Conservation (phyloP, 192 early-diverging fungal genomes). For the Backusella circina region DNA sequence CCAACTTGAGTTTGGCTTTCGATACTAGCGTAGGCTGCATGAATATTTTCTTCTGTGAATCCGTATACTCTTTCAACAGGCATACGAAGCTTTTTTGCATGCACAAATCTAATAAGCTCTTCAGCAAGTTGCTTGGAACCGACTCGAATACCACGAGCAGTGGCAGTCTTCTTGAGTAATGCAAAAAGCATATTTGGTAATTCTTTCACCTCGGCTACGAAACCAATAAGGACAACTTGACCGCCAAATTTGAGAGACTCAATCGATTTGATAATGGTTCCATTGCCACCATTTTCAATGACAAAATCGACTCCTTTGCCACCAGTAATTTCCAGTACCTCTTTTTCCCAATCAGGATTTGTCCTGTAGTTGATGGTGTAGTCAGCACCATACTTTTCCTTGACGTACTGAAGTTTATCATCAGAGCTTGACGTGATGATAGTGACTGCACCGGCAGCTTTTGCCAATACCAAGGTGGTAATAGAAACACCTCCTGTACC, state of each 20-base stretch:
- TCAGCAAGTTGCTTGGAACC: conserved; percentile 10
- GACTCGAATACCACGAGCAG: conserved; percentile 8
- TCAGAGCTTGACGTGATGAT: conserved; percentile 19
- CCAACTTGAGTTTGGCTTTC: conserved; percentile 9
- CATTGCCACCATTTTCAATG: conserved; percentile 14
- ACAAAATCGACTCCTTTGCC: conserved; percentile 10
- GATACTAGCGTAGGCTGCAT: conserved; percentile 4
- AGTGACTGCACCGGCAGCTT: conserved; percentile 10
- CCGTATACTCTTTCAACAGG: neutral
- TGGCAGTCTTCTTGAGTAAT: neutral
- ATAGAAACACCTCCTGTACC: conserved; percentile 18
- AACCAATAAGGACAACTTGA: conserved; percentile 4
- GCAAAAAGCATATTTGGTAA: neutral
- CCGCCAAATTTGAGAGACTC: neutral
- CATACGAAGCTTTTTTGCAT: conserved; percentile 8
- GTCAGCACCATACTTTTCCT: neutral
- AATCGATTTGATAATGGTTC: conserved; percentile 14
- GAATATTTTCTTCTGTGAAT: neutral
- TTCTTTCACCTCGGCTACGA: conserved; percentile 2
- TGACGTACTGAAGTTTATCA: conserved; percentile 1
- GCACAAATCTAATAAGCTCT: conserved; percentile 9
- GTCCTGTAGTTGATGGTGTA: conserved; percentile 16
- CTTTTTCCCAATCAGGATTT: conserved; percentile 8
- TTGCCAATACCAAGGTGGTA: conserved; percentile 9
- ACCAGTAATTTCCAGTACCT: conserved; percentile 6